Evolutionary conservation across 2,329 filamentous ascomycete species (phyloP), one percentile per base, ranked within the genome.

Genomic region (Penicillium crustosum): DNA sequence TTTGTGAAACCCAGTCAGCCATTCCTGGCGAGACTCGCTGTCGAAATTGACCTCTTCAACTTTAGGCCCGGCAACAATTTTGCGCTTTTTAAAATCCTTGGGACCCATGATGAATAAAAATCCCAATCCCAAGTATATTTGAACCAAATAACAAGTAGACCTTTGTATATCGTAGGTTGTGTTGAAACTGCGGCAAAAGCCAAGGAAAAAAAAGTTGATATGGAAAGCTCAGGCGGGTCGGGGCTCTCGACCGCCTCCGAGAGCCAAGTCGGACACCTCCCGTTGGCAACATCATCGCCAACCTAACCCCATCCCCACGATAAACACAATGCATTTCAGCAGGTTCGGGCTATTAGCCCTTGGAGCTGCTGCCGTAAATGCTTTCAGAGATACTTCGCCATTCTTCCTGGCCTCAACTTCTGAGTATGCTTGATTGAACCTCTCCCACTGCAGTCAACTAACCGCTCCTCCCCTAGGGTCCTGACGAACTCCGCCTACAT

Each of bases 1-100:
- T 82, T 97, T 99, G 80, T 93, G 93, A 77, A 99, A 99, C 3
- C 94, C 94, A 0, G 92, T 97, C 57, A 99, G 82, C 72, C 90
- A 99, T 70, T 97, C 92, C 63, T 89, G 80, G 63, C 94, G 88
- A 45, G 90, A 90, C 60, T 83, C 82, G 60, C 83, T 78, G 78
- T 99, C 92, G 78, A 97, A 99, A 52, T 81, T 86, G 74, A 99
- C 89, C 73, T 96, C 91, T 70, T 93, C 90, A 59, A 90, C 81
- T 39, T 80, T 77, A 45, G 81, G 73, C 27, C 31, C 49, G 21
- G 49, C 49, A 23, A 35, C 53, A 71, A 76, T 66, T 73, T 89
- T 90, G 63, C 89, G 82, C 69, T 86, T 88, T 76, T 89, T 91
- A n/a, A 78, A 79, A 13, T 81, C 44, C 15, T 48, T 81, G 1